Evolutionary conservation across 345 rosid species (phyloP), one percentile per base, ranked within the genome.

Genomic region (Bruguiera gymnorhiza): DNA sequence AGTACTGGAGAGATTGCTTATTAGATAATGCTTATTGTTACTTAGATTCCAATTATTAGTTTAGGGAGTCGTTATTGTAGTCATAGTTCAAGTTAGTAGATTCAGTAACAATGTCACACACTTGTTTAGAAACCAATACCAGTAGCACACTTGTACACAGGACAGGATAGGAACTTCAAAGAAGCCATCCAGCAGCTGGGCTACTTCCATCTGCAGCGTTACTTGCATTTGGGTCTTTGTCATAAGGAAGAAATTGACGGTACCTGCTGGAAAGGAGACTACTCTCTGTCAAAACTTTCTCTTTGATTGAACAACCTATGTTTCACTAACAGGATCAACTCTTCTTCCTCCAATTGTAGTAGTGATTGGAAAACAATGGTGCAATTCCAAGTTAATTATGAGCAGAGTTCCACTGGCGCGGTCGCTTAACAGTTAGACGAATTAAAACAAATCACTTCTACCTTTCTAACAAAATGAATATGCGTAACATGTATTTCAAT

Each of bases 141-240:
- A 2, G 13, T n/a, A 23, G 15, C 59, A 23, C 59, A 55, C 23
- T 21, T 13, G 5, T 21, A 15, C 26, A 5, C 16, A 56, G 26
- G 24, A 54, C 30, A 30, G 60, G 43, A 53, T 34, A 5, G 19
- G 24, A 56, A 52, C 46, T 66, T 29, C 71, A 37, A 8, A n/a
- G 24, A 63, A 70, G 29, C 73, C 80, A 63, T 48, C 37, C 71
- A 19, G 19, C 52, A 39, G 69, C 55, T 20, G 4, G 31, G 31
- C 46, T 50, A 23, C 16, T 59, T 61, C 63, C 23, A 5, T 19
- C 56, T 20, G 5, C 57, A 34, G 36, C 2, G 11, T 11, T 50
- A 30, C 61, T 60, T 29, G 53, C 63, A 57, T 36, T 71, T 6
- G 8, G 36, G n/a, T 13, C 46, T n/a, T 69, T 65, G 48, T 53